Base-by-base conservation (phyloP, 352 stramenopile genomes). In the Pythium rishiriense region DNA sequence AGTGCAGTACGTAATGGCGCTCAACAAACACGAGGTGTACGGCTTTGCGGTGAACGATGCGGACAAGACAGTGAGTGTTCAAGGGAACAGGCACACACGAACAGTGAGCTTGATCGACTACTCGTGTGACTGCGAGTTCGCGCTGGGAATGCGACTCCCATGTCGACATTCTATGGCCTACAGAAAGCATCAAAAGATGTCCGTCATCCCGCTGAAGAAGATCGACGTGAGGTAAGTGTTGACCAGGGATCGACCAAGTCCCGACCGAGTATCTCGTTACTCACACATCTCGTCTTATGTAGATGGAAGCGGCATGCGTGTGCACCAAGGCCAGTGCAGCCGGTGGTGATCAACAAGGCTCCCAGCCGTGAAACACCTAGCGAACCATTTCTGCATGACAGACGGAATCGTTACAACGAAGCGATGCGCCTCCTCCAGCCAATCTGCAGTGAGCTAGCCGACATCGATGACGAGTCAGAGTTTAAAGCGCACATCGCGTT, bases 81-180 rank as follows among this genome's bases (percentile, higher is more conserved):
- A 37, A 22, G 52, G 35, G 1, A 31, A 4, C 21, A 37, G 3
- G 2, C 17, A 22, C 24, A 28, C 29, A 19, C 29, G 21, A 6
- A 17, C 37, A 5, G 43, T 52, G 11, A 31, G 15, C 31, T 24
- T 46, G 28, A 33, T 54, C 6, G 39, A 57, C 37, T 68, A 45
- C 57, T 5, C 24, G 2, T 74, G 67, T 31, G 48, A 67, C 19
- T 70, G 62, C 19, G 53, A 67, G 31, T 69, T 74, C 10, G 15
- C 46, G 4, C 43, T 21, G 37, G 43, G 25, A 8, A 72, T 66
- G 59, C 49, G 35, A 10, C 51, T 75, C 1, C 64, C 56, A 0
- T 75, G 69, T 22, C 29, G 57, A 11, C 64, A 75, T 29, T 47
- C 42, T 3, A 72, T 75, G 14, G 60, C 57, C 6, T 70, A 62